These are phyloP conservation scores for Colletotrichum nymphaeae DNA, from an alignment of 2,329 filamentous ascomycete species.

Conservation along the genomic window DNA sequence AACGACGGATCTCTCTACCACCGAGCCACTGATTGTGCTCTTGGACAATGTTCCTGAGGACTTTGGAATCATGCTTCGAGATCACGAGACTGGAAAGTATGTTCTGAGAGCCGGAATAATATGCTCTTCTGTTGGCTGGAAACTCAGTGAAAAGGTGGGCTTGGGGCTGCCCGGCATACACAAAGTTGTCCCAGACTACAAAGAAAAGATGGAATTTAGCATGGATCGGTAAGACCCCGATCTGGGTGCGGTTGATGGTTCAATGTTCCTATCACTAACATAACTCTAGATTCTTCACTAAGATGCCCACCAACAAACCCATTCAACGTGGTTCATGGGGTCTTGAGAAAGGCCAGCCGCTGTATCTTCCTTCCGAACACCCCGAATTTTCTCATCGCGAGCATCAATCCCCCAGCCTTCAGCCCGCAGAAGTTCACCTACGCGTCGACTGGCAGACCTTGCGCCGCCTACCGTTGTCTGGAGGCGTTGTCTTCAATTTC, in stretches of 20 bases:
- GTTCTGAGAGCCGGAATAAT: conserved; percentile 80
- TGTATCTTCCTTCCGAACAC: conserved; percentile 79
- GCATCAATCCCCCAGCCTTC: conserved; percentile 67
- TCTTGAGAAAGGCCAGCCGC: conserved; percentile 78
- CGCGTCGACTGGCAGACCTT: conserved; percentile 92
- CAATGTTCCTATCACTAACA: not conserved
- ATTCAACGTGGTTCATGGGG: conserved; percentile 91
- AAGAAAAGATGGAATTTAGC: conserved; percentile 87
- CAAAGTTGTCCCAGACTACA: conserved; percentile 81
- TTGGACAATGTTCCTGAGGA: conserved; percentile 87
- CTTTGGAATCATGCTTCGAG: conserved; percentile 80
- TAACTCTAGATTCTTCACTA: conserved; percentile 77
- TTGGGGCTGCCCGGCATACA: conserved; percentile 79
- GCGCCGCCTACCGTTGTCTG: conserved; percentile 80
- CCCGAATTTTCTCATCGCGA: conserved; percentile 71
- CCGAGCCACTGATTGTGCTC: conserved; percentile 75
- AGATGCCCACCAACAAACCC: conserved; percentile 77
- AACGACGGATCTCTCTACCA: conserved; percentile 67
- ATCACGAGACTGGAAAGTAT: conserved; percentile 78
- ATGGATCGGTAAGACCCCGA: conserved; percentile 76
- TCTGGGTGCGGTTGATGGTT: too few species aligned
- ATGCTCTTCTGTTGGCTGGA: conserved; percentile 86
- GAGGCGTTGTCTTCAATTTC: conserved; percentile 86
- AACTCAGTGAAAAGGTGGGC: conserved; percentile 79
- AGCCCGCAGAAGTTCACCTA: conserved; percentile 70